Percentiles rank a stretch among this genome's conserved stretches.
Conservation (phyloP, 495 filamentous ascomycete species). For the Neurospora cerealis region DNA sequence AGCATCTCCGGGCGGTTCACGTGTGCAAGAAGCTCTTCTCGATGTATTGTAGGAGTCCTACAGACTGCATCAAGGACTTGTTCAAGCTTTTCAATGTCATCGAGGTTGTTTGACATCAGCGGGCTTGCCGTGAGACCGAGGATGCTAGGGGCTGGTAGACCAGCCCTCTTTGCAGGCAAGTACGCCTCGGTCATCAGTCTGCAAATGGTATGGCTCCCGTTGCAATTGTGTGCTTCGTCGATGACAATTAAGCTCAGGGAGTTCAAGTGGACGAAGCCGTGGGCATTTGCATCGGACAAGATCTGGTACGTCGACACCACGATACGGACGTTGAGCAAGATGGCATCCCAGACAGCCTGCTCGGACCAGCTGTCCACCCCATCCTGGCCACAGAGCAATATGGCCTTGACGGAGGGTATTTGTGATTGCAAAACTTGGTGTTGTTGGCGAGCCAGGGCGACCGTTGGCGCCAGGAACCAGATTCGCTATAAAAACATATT, state of each 20-base stretch:
- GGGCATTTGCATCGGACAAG: constrained; percentile 66
- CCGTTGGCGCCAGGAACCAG: constrained; percentile 81
- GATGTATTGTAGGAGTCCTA: constrained; percentile 60
- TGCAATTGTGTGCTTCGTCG: constrained; percentile 80
- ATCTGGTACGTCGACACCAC: constrained; percentile 72
- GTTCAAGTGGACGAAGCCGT: constrained; percentile 67
- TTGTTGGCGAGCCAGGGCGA: constrained; percentile 68
- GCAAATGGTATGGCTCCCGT: constrained; percentile 53
- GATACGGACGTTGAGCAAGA: constrained; percentile 56
- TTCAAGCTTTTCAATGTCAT: constrained; percentile 53
- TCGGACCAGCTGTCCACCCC: constrained; percentile 68
- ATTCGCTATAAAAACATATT: constrained; percentile 43
- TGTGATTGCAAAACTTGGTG: constrained; percentile 49
- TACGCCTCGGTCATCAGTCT: constrained; percentile 76
- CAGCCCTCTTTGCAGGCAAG: constrained; percentile 26
- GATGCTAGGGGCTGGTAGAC: constrained; percentile 52
- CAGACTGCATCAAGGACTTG: constrained; percentile 64
- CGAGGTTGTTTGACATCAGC: constrained; percentile 46
- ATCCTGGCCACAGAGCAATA: constrained; percentile 57
- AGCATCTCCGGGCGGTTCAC: constrained; percentile 57
- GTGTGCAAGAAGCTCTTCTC: constrained; percentile 56
- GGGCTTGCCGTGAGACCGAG: constrained; percentile 84
- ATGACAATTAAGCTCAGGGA: constrained; percentile 66
- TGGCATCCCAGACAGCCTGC: constrained; percentile 59
- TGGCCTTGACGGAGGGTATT: constrained; percentile 52